Conservation (phyloP, 2,329 filamentous ascomycete species). For the Epichloe glyceriae region DNA sequence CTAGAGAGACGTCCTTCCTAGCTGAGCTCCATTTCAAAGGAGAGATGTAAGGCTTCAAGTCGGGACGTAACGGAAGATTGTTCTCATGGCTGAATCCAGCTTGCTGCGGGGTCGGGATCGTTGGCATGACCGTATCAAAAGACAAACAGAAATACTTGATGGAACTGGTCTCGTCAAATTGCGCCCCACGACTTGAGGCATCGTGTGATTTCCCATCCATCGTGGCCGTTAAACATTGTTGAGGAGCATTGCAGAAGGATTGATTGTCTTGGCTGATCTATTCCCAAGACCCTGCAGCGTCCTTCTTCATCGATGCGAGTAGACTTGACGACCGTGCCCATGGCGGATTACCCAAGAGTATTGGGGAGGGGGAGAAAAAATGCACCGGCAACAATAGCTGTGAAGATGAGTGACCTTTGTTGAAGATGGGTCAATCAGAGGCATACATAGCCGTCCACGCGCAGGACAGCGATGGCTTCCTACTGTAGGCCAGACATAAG, state of each 20-base stretch:
- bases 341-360: neutral
- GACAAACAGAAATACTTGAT: conserved; percentile 29
- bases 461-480: neutral
- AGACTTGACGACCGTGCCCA: neutral
- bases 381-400: neutral
- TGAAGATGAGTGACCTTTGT: neutral
- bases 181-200: neutral
- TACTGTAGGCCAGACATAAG: neutral
- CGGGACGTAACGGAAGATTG: conserved; percentile 43
- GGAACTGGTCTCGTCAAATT: conserved; percentile 10
- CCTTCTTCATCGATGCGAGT: neutral
- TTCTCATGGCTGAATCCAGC: conserved; percentile 10
- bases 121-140: conserved; percentile 26
- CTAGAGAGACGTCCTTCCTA: conserved; percentile 59
- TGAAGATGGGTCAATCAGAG: neutral
- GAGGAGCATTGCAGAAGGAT: neutral
- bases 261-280: neutral
- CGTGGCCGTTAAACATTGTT: neutral
- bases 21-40: conserved; percentile 61
- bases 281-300: neutral
- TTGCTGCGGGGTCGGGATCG: conserved; percentile 11
- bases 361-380: neutral
- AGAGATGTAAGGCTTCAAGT: conserved; percentile 53
- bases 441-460: neutral
- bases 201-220: neutral